These are phyloP conservation scores for Penicillium nucicola DNA, from an alignment of 495 filamentous ascomycete species.

Conservation along the genomic window DNA sequence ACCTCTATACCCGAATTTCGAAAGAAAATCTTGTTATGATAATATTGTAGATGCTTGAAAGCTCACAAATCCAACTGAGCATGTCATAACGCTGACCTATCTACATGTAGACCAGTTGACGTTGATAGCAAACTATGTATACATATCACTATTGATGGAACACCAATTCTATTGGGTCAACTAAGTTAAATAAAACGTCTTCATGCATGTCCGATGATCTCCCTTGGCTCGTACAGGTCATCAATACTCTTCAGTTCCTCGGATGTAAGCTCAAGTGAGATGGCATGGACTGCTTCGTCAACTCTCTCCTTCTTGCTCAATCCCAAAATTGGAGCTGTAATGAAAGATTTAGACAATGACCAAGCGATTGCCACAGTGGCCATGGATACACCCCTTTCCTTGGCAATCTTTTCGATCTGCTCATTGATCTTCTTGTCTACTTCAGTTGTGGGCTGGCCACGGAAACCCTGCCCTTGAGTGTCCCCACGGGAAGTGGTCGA, in stretches of 20 bases:
- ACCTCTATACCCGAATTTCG: too few relatives aligned
- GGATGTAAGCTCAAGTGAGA: conserved; percentile 45
- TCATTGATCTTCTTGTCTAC: conserved; percentile 48
- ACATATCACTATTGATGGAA: too few relatives aligned
- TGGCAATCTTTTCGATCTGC: conserved; percentile 58
- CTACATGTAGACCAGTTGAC: too few relatives aligned
- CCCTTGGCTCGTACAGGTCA: conserved; percentile 56
- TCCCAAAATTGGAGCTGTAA: conserved; percentile 60
- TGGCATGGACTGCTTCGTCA: conserved; percentile 53
- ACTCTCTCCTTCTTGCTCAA: conserved; percentile 56
- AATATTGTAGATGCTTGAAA: too few relatives aligned
- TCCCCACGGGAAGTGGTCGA: conserved; percentile 16
- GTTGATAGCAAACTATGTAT: too few relatives aligned
- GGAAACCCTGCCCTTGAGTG: conserved; percentile 1
- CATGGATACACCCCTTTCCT: conserved; percentile 56
- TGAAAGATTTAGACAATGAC: conserved; percentile 49
- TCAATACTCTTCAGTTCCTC: conserved; percentile 61
- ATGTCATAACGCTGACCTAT: too few relatives aligned
- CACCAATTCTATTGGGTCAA: too few relatives aligned
- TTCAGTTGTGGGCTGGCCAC: conserved; percentile 19
- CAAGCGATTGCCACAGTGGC: conserved; percentile 62
- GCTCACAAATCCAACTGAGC: too few relatives aligned
- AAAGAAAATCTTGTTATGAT: too few relatives aligned
- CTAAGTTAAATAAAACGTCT: background rate
- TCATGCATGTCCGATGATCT: conserved; percentile 16